Percentiles rank a stretch among this genome's conserved stretches.
phyloP scores from a whole-genome alignment of 768 basidiomycete species.

The Terana coerulea region DNA sequence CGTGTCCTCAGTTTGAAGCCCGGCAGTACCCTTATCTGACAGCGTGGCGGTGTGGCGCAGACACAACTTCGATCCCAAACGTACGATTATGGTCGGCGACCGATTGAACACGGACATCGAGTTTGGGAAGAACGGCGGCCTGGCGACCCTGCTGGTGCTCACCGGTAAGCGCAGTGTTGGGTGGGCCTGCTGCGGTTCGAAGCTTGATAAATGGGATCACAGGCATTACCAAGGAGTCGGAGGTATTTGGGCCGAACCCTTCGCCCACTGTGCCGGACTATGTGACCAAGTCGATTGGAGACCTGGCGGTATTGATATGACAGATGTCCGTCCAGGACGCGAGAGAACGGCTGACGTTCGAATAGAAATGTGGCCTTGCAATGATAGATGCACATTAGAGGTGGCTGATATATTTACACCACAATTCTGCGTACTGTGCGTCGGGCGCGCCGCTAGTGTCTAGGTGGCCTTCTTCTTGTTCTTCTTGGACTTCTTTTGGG shows the following conservation, averaged over 20 bases:
- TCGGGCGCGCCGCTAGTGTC: background rate
- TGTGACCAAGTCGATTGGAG: conserved; percentile 77
- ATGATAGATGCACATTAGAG: background rate
- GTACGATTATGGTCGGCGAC: conserved; percentile 95
- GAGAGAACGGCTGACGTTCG: background rate
- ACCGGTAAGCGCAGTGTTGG: conserved; percentile 54
- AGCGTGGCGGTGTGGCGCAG: conserved; percentile 36
- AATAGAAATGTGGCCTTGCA: background rate
- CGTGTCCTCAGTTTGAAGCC: conserved; percentile 14
- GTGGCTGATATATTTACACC: background rate
- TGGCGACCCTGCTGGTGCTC: conserved; percentile 85
- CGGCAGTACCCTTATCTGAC: background rate
- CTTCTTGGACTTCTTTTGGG: background rate
- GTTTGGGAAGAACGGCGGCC: conserved; percentile 84
- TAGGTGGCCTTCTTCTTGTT: conserved; percentile 9
- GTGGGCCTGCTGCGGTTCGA: background rate
- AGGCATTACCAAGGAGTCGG: conserved; percentile 78
- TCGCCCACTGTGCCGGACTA: conserved; percentile 77
- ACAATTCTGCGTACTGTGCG: background rate
- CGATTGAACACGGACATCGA: conserved; percentile 93
- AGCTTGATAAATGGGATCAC: conserved; percentile 4
- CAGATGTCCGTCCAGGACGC: background rate
- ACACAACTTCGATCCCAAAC: conserved; percentile 78
- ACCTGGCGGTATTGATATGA: conserved; percentile 45
- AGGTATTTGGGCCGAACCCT: conserved; percentile 68